A percentile compares a stretch with the other conserved stretches of the same genome.
Conservation (phyloP, 768 basidiomycete species). For the Mycena belliarum region DNA sequence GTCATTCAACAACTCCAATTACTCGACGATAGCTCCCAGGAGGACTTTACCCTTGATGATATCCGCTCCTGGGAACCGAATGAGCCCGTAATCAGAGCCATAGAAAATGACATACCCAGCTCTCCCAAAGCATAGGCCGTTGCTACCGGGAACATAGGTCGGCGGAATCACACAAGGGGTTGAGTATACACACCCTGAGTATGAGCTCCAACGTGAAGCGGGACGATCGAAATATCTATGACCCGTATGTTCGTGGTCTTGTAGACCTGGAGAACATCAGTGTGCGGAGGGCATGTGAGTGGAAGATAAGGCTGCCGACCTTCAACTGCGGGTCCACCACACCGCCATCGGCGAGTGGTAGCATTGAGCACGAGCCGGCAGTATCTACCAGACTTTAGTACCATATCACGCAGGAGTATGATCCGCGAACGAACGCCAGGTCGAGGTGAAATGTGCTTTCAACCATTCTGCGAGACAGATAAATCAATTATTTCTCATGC, state of each 20-base stretch:
- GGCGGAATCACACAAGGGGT: not conserved
- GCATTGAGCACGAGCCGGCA: conserved; percentile 11
- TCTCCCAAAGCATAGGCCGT: conserved; percentile 14
- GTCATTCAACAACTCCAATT: no score
- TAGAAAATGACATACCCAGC: not conserved
- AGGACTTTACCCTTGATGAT: not conserved
- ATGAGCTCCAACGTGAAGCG: conserved; percentile 34
- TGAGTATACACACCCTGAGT: conserved; percentile 14
- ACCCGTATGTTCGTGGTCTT: conserved; percentile 11
- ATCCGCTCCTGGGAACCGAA: not conserved
- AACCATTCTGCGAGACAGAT: not conserved
- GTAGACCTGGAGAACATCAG: no score
- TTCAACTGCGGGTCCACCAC: conserved; percentile 6
- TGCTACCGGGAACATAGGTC: not conserved
- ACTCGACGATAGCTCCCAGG: no score
- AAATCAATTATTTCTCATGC: no score
- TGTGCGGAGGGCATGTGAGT: no score
- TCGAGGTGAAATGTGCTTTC: not conserved
- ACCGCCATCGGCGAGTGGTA: conserved; percentile 4
- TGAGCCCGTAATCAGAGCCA: not conserved
- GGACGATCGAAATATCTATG: conserved; percentile 39
- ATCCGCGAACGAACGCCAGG: not conserved
- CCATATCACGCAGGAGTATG: no score
- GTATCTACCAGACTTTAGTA: not conserved
- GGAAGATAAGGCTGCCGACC: conserved; percentile 4